Conservation (phyloP, 179 eudicot species). For the Monotropa hypopitys region DNA sequence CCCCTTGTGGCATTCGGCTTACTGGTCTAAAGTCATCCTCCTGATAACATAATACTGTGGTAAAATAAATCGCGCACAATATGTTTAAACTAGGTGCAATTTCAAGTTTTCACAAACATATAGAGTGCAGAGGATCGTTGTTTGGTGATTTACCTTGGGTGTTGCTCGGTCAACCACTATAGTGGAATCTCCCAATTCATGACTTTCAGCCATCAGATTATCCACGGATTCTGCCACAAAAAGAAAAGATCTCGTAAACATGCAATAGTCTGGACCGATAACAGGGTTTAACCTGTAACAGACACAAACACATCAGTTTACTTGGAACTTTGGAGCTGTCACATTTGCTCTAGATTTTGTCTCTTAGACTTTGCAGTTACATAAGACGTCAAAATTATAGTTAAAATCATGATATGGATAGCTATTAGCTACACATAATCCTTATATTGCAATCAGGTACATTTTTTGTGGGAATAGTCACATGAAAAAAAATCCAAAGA, state of each 20-base stretch:
- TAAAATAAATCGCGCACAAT: conserved; percentile 3
- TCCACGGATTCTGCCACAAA: conserved; percentile 77
- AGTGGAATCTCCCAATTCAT: conserved; percentile 86
- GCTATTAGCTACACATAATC: not conserved
- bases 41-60: conserved; percentile 21
- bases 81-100: not conserved
- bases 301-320: not conserved
- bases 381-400: not conserved
- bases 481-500: not conserved
- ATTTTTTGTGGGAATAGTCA: not conserved
- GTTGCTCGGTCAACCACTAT: conserved; percentile 98
- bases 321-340: not conserved
- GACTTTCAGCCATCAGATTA: conserved; percentile 78
- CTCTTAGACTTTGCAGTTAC: too few relatives aligned
- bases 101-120: not conserved
- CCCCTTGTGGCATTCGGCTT: conserved; percentile 49
- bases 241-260: not conserved
- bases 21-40: conserved; percentile 76
- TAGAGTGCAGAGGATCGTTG: not conserved
- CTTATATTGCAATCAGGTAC: not conserved
- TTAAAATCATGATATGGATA: too few relatives aligned
- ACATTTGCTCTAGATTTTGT: not conserved
- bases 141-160: conserved; percentile 50
- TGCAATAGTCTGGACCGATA: not conserved
- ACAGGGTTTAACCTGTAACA: not conserved